A percentile compares a stretch with the other conserved stretches of the same genome.
phyloP scores from a whole-genome alignment of 208 protist genomes.

The Kentomonas sorsogonicus region DNA sequence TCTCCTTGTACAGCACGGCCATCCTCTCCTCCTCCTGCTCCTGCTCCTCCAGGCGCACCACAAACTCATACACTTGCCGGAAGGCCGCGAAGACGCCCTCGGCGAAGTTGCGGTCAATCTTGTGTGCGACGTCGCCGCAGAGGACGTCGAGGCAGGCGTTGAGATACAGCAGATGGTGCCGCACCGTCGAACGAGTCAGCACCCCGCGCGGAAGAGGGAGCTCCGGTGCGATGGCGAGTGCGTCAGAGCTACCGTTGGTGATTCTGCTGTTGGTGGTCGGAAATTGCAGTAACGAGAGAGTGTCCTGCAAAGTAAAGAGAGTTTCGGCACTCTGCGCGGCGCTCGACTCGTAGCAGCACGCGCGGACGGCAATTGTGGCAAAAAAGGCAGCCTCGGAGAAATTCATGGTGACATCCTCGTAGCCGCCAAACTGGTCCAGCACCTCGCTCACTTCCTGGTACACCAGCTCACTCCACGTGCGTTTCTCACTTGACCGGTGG shows the following conservation, averaged over 20 bases:
- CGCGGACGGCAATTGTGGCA: constrained; percentile 52
- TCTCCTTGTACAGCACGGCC: constrained; percentile 90
- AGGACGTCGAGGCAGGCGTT: constrained; percentile 71
- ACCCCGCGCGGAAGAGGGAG: constrained; percentile 25
- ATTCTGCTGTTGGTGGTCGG: too few relatives aligned
- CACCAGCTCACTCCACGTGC: constrained; percentile 66
- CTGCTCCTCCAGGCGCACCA: constrained; percentile 78
- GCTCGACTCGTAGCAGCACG: constrained; percentile 25
- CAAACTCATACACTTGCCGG: constrained; percentile 49
- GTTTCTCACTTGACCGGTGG: not conserved
- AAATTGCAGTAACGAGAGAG: constrained; percentile 64
- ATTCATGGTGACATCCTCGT: constrained; percentile 83
- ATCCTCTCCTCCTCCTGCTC: constrained; percentile 69
- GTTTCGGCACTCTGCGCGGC: constrained; percentile 5
- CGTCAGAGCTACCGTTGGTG: too few relatives aligned
- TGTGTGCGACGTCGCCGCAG: constrained; percentile 36
- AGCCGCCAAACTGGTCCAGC: constrained; percentile 68
- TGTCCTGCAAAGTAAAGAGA: constrained; percentile 39
- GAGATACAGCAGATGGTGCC: constrained; percentile 63
- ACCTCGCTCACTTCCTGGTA: constrained; percentile 67
- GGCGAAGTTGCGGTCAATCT: constrained; percentile 44
- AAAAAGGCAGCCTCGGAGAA: constrained; percentile 75
- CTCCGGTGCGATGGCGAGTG: too few relatives aligned
- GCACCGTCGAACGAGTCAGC: constrained; percentile 25
- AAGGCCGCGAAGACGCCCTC: constrained; percentile 60